Evolutionary conservation across 148 eudicot species (phyloP), one percentile per base, ranked within the genome.

Genomic region (Talinum fruticosum): DNA sequence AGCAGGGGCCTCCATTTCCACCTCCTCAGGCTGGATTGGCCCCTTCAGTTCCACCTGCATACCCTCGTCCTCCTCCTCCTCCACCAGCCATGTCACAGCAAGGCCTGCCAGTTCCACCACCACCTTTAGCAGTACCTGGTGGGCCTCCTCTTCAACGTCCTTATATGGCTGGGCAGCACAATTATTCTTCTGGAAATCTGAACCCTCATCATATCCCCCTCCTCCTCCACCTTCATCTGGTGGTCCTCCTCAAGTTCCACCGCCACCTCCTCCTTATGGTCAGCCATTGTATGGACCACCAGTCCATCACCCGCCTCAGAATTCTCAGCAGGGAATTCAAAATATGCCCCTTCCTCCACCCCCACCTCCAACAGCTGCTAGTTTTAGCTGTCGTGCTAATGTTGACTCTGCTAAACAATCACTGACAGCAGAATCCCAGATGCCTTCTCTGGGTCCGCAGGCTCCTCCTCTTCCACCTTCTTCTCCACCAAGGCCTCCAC

Each of bases 391-490:
- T 41, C 47, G 2, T 41, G 1, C 47, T 8, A 41, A 41, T 41
- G 2, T 41, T 77, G 84, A 81, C 35, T 76, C 86, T 51, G 67
- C 71, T 53, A 57, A 38, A 21, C 90, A 67, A 41, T 80, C 83
- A 75, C 78, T 8, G 26, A 41, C 38, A 53, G 45, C 73, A 67
- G 77, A 77, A 45, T 35, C 84, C 67, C 77, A 76, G 66, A 19
- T 47, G 72, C 62, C 82, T 54, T 32, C 83, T 13, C 10, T 71
- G 72, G 81, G 73, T 68, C 83, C 81, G 38, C 76, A 69, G 18
- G 85, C 86, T 23, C 79, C 85, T 69, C 88, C 88, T 73, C 90
- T 83, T 30, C 87, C 85, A 45, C 84, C 90, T 35, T 82, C 89
- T 78, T 79, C 90, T 66, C 79, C 88, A 14, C 89, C 89, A 33